These are phyloP conservation scores for Lathyrus aphaca DNA, from an alignment of 306 rosid species.

Conservation along the genomic window DNA sequence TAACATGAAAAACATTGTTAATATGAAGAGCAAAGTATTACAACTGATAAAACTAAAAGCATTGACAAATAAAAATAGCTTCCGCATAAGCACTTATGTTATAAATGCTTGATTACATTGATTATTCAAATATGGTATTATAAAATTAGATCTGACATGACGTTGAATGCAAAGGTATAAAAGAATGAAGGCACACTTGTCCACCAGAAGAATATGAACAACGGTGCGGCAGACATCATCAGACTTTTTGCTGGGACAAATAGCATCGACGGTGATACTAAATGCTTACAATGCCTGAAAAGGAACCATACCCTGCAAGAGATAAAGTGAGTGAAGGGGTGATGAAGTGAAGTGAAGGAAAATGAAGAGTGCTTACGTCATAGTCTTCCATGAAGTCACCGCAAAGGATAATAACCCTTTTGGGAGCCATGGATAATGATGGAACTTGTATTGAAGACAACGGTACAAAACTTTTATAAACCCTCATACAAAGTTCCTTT, in stretches of 20 bases:
- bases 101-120: too few species aligned
- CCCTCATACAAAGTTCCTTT: slow-evolving; percentile 89
- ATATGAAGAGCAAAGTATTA: too few species aligned
- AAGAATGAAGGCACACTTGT: slow-evolving; percentile 53
- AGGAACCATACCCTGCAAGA: slow-evolving; percentile 75
- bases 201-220: slow-evolving; percentile 48
- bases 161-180: neutral
- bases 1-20: too few species aligned
- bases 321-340: neutral
- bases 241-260: slow-evolving; percentile 80
- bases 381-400: slow-evolving; percentile 92
- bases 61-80: too few species aligned
- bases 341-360: neutral
- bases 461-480: too few species aligned
- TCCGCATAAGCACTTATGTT: too few species aligned
- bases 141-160: neutral
- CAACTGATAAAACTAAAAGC: too few species aligned
- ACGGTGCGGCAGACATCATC: slow-evolving; percentile 81
- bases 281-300: slow-evolving; percentile 84
- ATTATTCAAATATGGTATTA: neutral
- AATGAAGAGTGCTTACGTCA: slow-evolving; percentile 47
- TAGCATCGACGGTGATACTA: slow-evolving; percentile 76
- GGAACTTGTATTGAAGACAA: too few species aligned
- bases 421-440: slow-evolving; percentile 44
- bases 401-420: slow-evolving; percentile 69